Base-by-base conservation (phyloP, 2,329 filamentous ascomycete species). In the Pseudogymnoascus destructans region DNA sequence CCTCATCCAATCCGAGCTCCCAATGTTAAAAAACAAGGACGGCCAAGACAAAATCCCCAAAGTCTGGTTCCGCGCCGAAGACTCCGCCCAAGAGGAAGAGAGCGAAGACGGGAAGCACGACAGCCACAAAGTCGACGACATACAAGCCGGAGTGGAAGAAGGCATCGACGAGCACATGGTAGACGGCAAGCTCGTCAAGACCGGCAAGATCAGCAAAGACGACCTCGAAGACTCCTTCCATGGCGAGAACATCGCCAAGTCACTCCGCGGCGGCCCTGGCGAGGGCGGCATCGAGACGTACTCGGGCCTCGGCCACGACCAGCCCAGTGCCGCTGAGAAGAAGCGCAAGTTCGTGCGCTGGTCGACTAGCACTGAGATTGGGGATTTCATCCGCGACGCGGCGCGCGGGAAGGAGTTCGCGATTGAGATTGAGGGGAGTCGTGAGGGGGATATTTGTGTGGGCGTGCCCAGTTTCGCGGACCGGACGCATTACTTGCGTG, bases 341-440 rank as follows among this genome's bases (percentile, higher is more conserved):
- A 71, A 4, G 73, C 79, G 77, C 59, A 79, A 81, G 58, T 93
- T 92, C 74, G 88, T 95, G 2, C 84, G 89, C 27, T 96, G 91
- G 91, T 90, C 86, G 46, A 82, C 84, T 40, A 88, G 85, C 27
- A 95, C 91, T 0, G 91, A 96, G 69, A 86, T 96, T 30, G 91
- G 91, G 8, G 91, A 95, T 72, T 96, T 96, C 67, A 93, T 96
- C 63, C 83, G 89, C 7, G 91, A 96, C 68, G 90, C 91, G 0
- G 88, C 90, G 0, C 78, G 88, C 2, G 88, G 87, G 0, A 82
- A 87, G 58, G 89, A 95, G 67, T 95, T 96, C 67, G 82, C 86
- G 2, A 83, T 96, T 42, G 81, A 86, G 57, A 88, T 96, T 59
- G 86, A 95, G 68, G 88, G 88, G 0, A 76, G 77, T 0, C 73